Base-by-base conservation (phyloP, 139 green algal genomes). In the Ostreobium quekettii region DNA sequence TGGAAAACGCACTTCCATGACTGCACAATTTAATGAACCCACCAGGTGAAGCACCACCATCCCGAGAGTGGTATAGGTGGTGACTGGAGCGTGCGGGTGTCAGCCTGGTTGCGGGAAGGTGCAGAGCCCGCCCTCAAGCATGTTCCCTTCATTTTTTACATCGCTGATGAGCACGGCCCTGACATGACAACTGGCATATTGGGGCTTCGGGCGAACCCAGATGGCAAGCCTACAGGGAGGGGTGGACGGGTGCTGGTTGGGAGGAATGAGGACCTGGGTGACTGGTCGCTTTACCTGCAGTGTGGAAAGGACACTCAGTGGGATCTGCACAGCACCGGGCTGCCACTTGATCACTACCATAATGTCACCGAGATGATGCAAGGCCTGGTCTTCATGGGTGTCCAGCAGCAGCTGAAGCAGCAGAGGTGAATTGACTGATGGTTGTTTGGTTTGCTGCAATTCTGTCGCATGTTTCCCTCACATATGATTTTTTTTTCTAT, bases 331-430 rank as follows among this genome's bases (percentile, higher is more conserved):
- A 66, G 32, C 29, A 19, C 7, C 26, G 59, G 28, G 32, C 26
- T 7, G 6, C 59, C 59, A 15, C 5, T 47, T 6, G 30, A 6
- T 6, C 6, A 7, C 47, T 66, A 47, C 32, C 59, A 66, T 42
- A 66, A 66, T 46, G 15, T 66, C 6, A 66, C 59, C 28, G 32
- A 66, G 26, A 11, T n/a, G 6, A 33, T 66, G 28, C 59, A 66
- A 8, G 4, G 5, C 5, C 15, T 47, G 26, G 5, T 66, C 6
- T 66, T n/a, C n/a, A n/a, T n/a, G n/a, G n/a, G n/a, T n/a, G n/a
- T n/a, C n/a, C n/a, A n/a, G n/a, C n/a, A n/a, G n/a, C n/a, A n/a
- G n/a, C n/a, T n/a, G n/a, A n/a, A n/a, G n/a, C n/a, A n/a, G n/a
- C n/a, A n/a, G n/a, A n/a, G n/a, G n/a, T n/a, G n/a, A n/a, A n/a